Evolutionary conservation across 2,329 filamentous ascomycete genomes (phyloP), one percentile per base, ranked within the genome.

Genomic region (Diaporthe velutina): DNA sequence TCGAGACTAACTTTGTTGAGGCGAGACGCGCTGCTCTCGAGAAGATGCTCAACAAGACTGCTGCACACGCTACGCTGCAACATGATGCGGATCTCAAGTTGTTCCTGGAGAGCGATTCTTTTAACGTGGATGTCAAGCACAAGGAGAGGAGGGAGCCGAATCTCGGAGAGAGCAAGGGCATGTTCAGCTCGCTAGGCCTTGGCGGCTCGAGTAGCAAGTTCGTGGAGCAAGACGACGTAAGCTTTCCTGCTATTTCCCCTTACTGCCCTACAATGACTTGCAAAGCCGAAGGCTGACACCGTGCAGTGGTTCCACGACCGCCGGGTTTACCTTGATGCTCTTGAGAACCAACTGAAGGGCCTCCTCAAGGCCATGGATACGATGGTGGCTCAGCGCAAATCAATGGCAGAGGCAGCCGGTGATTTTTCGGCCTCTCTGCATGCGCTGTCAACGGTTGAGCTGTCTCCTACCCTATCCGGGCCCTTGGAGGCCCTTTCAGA

Each of bases 41-140:
- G 85, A 95, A 97, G 82, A 99, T 99, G 97, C 88, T 98, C 72
- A 98, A 98, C 90, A 98, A 98, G 88, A 97, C 92, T 75, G 95
- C 96, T 3, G 91, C 92, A 15, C 97, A 99, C 83, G 93, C 95
- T 10, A 94, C 95, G 45, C 87, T 99, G 78, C 97, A 98, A 82
- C 95, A 98, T 80, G 97, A 99, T 81, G 92, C 91, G 8, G 97
- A 99, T 81, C 85, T 99, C 76, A 99, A 99, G 86, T 92, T 98
- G 7, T 99, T 99, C 84, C 87, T 99, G 19, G 97, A 99, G 84
- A 98, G 96, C 81, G 97, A 99, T 80, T 89, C 95, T 0, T 98
- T 99, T 86, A 98, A 95, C 80, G 91, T 98, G 50, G 97, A 99
- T 80, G 93, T 99, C 81, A 99, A 98, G 87, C 97, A 99, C 85